These are phyloP conservation scores for Coleophoma crateriformis DNA, from an alignment of 2,329 filamentous ascomycete species.

Conservation along the genomic window DNA sequence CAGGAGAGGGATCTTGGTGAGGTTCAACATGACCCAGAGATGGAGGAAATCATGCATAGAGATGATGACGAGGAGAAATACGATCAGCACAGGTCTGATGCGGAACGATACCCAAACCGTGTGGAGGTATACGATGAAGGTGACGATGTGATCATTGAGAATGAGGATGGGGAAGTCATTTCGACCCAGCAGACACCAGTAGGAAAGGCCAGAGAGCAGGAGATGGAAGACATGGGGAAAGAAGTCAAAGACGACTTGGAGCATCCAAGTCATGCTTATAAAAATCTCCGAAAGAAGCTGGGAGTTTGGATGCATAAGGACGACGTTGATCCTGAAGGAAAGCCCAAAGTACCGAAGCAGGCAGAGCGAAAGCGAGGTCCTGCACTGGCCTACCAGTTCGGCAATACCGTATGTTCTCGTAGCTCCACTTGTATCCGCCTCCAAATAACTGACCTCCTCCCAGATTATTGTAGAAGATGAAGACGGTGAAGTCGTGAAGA, in stretches of 20 bases:
- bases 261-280: slow-evolving; percentile 21
- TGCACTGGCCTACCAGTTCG: slow-evolving; percentile 80
- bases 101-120: slow-evolving; percentile 22
- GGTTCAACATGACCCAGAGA: slow-evolving; percentile 27
- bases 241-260: slow-evolving; percentile 28
- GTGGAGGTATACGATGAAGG: slow-evolving; percentile 80
- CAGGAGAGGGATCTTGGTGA: slow-evolving; percentile 24
- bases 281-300: slow-evolving; percentile 23
- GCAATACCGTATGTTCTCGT: slow-evolving; percentile 57
- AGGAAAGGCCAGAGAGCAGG: slow-evolving; percentile 28
- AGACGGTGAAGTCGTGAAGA: slow-evolving; percentile 80
- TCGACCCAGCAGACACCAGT: slow-evolving; percentile 48
- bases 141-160: slow-evolving; percentile 72
- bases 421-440: not conserved
- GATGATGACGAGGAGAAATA: slow-evolving; percentile 28
- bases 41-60: slow-evolving; percentile 25
- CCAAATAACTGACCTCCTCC: slow-evolving; percentile 1
- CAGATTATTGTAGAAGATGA: slow-evolving; percentile 84
- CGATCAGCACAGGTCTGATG: slow-evolving; percentile 21
- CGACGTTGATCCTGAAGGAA: slow-evolving; percentile 31
- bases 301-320: slow-evolving; percentile 29
- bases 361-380: slow-evolving; percentile 56
- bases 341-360: slow-evolving; percentile 26
- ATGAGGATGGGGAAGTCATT: slow-evolving; percentile 81
- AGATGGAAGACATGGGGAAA: slow-evolving; percentile 35